Conservation (phyloP, 768 basidiomycete species). For the Scleroderma bovista region DNA sequence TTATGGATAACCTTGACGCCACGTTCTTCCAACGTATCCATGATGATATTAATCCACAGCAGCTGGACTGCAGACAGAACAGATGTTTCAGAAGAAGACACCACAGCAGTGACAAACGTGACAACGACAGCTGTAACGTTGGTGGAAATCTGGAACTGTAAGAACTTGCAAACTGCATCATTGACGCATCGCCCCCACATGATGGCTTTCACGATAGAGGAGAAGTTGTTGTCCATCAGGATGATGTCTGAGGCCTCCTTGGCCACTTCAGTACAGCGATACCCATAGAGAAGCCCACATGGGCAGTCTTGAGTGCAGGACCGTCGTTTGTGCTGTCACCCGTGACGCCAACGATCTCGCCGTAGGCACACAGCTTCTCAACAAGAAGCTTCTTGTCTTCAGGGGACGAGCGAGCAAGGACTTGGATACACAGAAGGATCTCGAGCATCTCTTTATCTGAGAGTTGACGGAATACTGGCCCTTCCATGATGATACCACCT, state of each 20-base stretch:
- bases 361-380: slow-evolving; percentile 76
- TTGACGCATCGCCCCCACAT: slow-evolving; percentile 99
- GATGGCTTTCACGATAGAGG: slow-evolving; percentile 94
- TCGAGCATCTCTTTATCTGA: slow-evolving; percentile 64
- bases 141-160: slow-evolving; percentile 92
- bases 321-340: slow-evolving; percentile 99
- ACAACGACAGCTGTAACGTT: slow-evolving; percentile 95
- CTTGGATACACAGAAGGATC: slow-evolving; percentile 88
- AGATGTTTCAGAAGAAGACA: slow-evolving; percentile 67
- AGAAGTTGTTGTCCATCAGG: slow-evolving; percentile 96
- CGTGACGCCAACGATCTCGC: slow-evolving; percentile 92
- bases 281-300: slow-evolving; percentile 97
- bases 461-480: slow-evolving; percentile 85
- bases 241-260: slow-evolving; percentile 99
- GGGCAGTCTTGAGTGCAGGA: slow-evolving; percentile 89
- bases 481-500: slow-evolving; percentile 97
- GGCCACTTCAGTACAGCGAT: slow-evolving; percentile 94
- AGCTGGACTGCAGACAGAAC: slow-evolving; percentile 95
- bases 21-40: slow-evolving; percentile 99
- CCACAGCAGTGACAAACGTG: slow-evolving; percentile 87
- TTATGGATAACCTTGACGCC: too few relatives aligned
- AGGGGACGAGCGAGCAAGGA: slow-evolving; percentile 94
- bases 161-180: slow-evolving; percentile 94
- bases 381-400: slow-evolving; percentile 96
- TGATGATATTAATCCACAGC: slow-evolving; percentile 98